Base-by-base conservation (phyloP, 2,329 filamentous ascomycete species). In the Paecilomyces variotii region DNA sequence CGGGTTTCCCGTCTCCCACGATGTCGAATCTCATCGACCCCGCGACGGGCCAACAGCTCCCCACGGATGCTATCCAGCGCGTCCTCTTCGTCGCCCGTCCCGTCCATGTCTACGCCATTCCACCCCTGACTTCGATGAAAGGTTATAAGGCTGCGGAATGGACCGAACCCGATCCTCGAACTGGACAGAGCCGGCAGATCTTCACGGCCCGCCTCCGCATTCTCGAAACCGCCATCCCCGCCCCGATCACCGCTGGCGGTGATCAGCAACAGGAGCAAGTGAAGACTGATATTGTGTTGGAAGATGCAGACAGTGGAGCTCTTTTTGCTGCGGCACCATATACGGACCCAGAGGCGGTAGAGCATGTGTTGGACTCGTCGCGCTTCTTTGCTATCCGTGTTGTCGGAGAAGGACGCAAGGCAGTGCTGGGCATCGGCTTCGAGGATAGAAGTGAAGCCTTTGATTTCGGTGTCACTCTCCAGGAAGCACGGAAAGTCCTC, bases 21-120 rank as follows among this genome's bases (percentile, higher is more conserved):
- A 58, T 58, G 53, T 58, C 59, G 1, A 81, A 85, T 67, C 76
- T 80, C 57, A 78, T 85, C 70, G 89, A 94, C 75, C 89, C 88
- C 56, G 81, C 86, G 58, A 93, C 89, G 25, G 87, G 87, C 66
- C 78, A 77, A 34, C 74, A 86, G 63, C 82, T 91, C 64, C 87
- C 89, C 58, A 72, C 84, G 56, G 88, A 90, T 70, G 88, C 90
- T 67, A 93, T 95, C 76, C 89, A 94, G 76, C 87, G 90, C 72
- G 80, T 94, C 71, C 87, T 95, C 72, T 92, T 90, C 82, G 79
- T 91, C 72, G 84, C 87, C 62, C 78, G 82, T 67, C 79, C 82
- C 63, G 87, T 94, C 63, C 90, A 95, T 78, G 83, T 96, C 79
- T 96, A 96, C 81, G 86, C 88, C 69, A 91, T 95, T 72, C 91